phyloP scores from a whole-genome alignment of 768 basidiomycete genomes.

The Trametes cubensis region DNA sequence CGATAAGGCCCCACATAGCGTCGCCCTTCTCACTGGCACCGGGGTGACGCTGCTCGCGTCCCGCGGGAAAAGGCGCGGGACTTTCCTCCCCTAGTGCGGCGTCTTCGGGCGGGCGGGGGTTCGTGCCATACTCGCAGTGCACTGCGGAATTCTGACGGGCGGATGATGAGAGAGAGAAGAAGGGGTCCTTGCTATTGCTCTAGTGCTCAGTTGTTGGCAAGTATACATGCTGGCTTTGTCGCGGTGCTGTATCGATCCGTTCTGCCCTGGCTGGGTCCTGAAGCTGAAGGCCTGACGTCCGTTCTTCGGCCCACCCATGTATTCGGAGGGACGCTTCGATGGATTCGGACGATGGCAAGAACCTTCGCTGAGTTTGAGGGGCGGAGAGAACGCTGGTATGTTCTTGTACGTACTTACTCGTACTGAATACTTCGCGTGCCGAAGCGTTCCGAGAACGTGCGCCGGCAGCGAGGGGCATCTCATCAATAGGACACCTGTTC shows the following conservation, averaged over 20 bases:
- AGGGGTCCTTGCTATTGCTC: too few relatives aligned
- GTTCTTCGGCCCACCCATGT: neutral
- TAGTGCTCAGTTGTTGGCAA: too few relatives aligned
- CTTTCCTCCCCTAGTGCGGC: neutral
- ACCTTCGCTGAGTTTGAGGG: slow-evolving; percentile 22
- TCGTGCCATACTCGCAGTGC: neutral
- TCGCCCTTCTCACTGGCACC: slow-evolving; percentile 1
- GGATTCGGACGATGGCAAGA: neutral
- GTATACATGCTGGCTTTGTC: too few relatives aligned
- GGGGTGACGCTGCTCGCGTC: neutral
- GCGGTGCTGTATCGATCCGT: neutral
- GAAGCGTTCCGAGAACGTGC: neutral
- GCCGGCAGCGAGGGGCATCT: neutral
- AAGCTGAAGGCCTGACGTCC: too few relatives aligned
- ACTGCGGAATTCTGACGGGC: slow-evolving; percentile 15
- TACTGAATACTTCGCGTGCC: too few relatives aligned
- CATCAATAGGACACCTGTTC: neutral
- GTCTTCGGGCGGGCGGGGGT: slow-evolving; percentile 12
- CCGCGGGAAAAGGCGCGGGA: slow-evolving; percentile 8
- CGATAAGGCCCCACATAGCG: slow-evolving; percentile 6
- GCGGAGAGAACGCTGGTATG: neutral
- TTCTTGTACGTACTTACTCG: too few relatives aligned
- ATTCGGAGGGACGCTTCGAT: too few relatives aligned
- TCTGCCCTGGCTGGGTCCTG: neutral
- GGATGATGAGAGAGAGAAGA: neutral